Evolutionary conservation across 352 stramenopile species (phyloP).

Genomic region (Phytophthora syringae): DNA sequence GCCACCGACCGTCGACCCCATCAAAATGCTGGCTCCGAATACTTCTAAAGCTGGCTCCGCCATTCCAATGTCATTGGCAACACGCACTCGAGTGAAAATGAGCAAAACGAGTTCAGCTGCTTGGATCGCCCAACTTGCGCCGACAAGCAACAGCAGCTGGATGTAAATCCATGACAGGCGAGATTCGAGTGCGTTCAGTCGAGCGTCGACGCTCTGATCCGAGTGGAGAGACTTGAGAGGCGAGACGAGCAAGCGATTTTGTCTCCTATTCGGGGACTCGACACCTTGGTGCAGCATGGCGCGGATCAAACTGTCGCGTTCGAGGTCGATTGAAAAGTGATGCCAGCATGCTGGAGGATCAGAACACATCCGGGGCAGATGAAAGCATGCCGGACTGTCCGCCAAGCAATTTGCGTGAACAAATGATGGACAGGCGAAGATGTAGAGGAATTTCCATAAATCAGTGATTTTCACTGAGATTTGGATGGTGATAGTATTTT

Average conservation of each 20-base stretch:
- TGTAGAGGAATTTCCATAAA: too few species aligned
- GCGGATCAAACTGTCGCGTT: background rate
- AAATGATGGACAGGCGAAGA: too few species aligned
- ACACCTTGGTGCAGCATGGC: background rate
- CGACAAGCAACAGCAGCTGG: slow-evolving; percentile 29
- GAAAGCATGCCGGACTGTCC: too few species aligned
- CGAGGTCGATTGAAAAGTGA: background rate
- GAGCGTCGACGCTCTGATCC: background rate
- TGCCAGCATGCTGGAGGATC: too few species aligned
- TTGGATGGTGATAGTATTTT: too few species aligned
- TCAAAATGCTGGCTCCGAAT: slow-evolving; percentile 20
- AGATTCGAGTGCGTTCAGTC: background rate
- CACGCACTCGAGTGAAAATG: slow-evolving; percentile 29
- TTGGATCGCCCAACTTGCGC: slow-evolving; percentile 40
- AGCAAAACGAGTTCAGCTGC: slow-evolving; percentile 41
- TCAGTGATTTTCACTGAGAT: too few species aligned
- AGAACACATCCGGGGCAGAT: too few species aligned
- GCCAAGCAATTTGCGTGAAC: too few species aligned
- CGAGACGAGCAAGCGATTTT: background rate
- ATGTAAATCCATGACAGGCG: slow-evolving; percentile 31
- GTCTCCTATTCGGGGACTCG: background rate
- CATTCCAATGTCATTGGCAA: slow-evolving; percentile 32
- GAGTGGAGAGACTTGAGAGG: background rate
- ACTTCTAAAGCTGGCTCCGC: slow-evolving; percentile 22
- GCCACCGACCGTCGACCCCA: slow-evolving; percentile 29